These are phyloP conservation scores for Blastobotrys robertii DNA, from an alignment of 805 yeast genomes.

Conservation along the genomic window DNA sequence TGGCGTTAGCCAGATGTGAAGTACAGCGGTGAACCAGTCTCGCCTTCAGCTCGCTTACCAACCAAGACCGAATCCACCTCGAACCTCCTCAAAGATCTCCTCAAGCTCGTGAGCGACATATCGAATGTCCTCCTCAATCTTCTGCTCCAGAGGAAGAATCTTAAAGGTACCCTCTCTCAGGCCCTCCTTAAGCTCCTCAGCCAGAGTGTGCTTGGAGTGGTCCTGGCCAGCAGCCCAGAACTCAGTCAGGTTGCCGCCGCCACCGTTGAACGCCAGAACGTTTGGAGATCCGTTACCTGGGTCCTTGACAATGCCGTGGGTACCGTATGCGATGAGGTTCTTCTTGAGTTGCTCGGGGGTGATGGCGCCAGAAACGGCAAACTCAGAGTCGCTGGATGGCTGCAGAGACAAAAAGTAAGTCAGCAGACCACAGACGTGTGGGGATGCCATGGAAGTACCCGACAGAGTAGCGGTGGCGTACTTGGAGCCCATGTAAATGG, in stretches of 20 bases:
- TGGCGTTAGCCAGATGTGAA: too few relatives aligned
- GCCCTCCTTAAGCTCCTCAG: conserved; percentile 16
- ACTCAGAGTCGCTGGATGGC: conserved; percentile 42
- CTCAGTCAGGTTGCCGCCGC: conserved; percentile 41
- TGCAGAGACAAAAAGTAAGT: conserved; percentile 47
- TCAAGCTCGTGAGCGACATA: conserved; percentile 10
- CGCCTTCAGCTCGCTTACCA: conserved; percentile 6
- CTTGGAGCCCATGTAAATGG: conserved; percentile 46
- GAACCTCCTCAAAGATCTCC: conserved; percentile 10
- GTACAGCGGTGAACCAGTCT: too few relatives aligned
- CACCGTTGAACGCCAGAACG: conserved; percentile 52
- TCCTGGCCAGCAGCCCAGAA: conserved; percentile 32
- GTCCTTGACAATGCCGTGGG: conserved; percentile 37
- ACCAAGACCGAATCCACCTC: conserved; percentile 13
- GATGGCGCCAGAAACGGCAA: conserved; percentile 35
- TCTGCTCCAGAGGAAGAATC: conserved; percentile 15
- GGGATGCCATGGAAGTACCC: conserved; percentile 59
- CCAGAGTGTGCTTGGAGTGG: neutral
- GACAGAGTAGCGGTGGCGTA: conserved; percentile 44
- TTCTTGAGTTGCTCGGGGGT: conserved; percentile 47
- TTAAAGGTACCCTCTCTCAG: conserved; percentile 6
- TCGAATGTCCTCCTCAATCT: conserved; percentile 9
- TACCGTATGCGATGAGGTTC: conserved; percentile 41
- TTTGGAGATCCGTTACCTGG: conserved; percentile 45
- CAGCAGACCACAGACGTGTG: conserved; percentile 48